These are phyloP conservation scores for Rhododendron williamsianum DNA, from an alignment of 148 eudicot species.

Conservation along the genomic window DNA sequence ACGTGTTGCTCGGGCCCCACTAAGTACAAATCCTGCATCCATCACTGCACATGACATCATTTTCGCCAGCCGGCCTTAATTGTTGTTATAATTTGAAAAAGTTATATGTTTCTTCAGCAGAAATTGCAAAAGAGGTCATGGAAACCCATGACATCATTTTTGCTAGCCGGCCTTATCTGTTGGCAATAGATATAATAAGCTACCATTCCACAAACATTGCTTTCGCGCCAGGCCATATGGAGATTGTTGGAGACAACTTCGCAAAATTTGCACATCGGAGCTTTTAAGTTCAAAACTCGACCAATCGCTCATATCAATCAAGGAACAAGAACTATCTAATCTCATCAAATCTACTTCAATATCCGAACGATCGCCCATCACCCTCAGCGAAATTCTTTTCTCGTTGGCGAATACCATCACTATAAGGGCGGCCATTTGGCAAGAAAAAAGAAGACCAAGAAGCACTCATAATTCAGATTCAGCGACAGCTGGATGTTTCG, in stretches of 20 bases:
- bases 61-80: no score
- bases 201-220: not conserved
- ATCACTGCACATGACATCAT: not conserved
- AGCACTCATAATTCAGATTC: not conserved
- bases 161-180: not conserved
- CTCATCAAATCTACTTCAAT: not conserved
- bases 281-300: not conserved
- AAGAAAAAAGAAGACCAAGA: conserved; percentile 14
- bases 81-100: no score
- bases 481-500: conserved; percentile 14
- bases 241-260: not conserved
- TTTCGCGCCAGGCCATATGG: not conserved
- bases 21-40: no score
- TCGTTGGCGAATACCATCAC: not conserved
- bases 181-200: not conserved
- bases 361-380: not conserved
- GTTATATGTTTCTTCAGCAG: not conserved
- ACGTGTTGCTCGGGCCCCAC: no score
- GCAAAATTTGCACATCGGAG: not conserved
- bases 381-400: not conserved
- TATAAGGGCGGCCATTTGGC: conserved; percentile 22
- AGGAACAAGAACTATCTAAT: not conserved
- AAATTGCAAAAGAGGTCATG: not conserved
- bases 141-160: not conserved
- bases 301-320: not conserved